Evolutionary conservation across 169 alveolate genomes (phyloP).

Genomic region (Amoebophrya sp.): DNA sequence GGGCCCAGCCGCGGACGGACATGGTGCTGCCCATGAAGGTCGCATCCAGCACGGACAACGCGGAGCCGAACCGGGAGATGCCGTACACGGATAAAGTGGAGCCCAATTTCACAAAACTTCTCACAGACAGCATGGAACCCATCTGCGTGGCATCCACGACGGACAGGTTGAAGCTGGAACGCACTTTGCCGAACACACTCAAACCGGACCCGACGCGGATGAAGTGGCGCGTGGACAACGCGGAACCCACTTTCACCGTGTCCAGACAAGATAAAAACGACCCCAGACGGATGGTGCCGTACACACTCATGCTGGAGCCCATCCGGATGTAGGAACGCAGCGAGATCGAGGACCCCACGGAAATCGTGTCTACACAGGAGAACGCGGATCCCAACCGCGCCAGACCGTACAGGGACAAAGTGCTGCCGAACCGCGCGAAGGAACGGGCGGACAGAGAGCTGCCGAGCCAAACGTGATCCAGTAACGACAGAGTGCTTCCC

Average conservation of each 20-base stretch:
- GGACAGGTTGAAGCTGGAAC: not conserved
- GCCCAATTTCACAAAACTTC: not conserved
- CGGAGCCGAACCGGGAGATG: not conserved
- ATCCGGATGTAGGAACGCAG: not conserved
- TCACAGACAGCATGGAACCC: conserved; percentile 18
- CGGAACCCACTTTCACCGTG: not conserved
- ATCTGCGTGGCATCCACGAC: not conserved
- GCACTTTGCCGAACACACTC: conserved; percentile 20
- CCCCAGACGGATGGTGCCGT: conserved; percentile 28
- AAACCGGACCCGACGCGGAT: conserved; percentile 2
- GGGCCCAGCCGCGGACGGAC: conserved; percentile 27
- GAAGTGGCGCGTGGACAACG: not conserved
- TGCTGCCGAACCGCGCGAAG: conserved; percentile 24
- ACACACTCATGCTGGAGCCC: conserved; percentile 17
- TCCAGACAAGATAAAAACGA: conserved; percentile 25
- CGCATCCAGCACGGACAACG: not conserved
- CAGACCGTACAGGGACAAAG: conserved; percentile 29
- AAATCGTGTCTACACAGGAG: not conserved
- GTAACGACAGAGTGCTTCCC: not conserved
- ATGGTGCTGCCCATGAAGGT: not conserved
- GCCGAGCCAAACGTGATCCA: not conserved
- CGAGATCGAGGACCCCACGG: not conserved
- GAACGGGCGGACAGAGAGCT: not conserved
- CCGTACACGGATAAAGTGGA: not conserved
- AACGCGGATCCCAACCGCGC: not conserved